Evolutionary conservation across 345 rosid species (phyloP), one percentile per base, ranked within the genome.

Genomic region (Corchorus capsularis): DNA sequence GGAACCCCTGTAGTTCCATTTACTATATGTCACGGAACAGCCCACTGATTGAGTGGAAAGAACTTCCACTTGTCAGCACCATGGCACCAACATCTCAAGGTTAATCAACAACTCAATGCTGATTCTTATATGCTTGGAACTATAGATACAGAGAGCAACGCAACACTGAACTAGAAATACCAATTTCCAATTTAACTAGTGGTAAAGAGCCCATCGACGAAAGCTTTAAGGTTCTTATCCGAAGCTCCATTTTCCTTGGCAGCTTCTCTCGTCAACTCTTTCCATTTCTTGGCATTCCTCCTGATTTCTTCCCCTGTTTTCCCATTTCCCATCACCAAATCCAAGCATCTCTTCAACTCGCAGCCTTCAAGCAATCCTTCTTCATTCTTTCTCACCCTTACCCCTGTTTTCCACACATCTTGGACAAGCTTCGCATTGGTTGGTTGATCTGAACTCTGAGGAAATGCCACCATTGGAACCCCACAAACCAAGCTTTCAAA

Each of bases 51-150:
- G 76, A 73, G 90, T 88, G 3, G 86, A 82, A 50, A 92, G 62
- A 4, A 92, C 92, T 74, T 79, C 83, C 37, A 85, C 78, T 80
- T 92, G 97, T 10, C 83, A 77, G 72, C 94, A 92, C 97, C 94
- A 92, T 0, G 77, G 76, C 19, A 92, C 89, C 27, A 89, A 81
- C 74, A 81, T 74, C 57, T n/a, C n/a, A n/a, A n/a, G n/a, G n/a
- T n/a, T n/a, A n/a, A n/a, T n/a, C n/a, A n/a, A n/a, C n/a, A n/a
- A n/a, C n/a, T n/a, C n/a, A n/a, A n/a, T n/a, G n/a, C n/a, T n/a
- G n/a, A n/a, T n/a, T n/a, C n/a, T n/a, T n/a, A n/a, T n/a, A n/a
- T n/a, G n/a, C n/a, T n/a, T n/a, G n/a, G n/a, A n/a, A n/a, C n/a
- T n/a, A n/a, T n/a, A n/a, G n/a, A n/a, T n/a, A n/a, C n/a, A n/a